Evolutionary conservation across 75 land plant species (phyloP).

Genomic region (Sequoia sempervirens): DNA sequence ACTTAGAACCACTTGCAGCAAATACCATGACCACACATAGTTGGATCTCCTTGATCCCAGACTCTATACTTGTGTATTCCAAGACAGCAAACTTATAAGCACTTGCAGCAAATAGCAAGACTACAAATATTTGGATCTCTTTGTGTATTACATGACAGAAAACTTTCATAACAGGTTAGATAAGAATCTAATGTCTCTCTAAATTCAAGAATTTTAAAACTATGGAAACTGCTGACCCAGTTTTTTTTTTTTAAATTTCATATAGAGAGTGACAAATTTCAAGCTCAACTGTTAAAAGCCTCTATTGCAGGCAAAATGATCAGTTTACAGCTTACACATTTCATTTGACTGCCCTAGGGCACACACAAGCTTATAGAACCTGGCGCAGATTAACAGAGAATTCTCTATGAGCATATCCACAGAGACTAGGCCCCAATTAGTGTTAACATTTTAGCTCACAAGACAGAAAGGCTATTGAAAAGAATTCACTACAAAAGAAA

Average conservation of each 20-base stretch:
- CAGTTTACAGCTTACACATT: neutral
- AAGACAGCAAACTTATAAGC: too few species aligned
- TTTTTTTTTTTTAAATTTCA: neutral
- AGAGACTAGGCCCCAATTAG: neutral
- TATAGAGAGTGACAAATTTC: neutral
- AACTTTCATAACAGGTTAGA: neutral
- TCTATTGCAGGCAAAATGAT: neutral
- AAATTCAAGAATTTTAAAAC: neutral
- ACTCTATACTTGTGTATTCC: too few species aligned
- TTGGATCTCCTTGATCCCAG: neutral
- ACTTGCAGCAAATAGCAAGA: neutral
- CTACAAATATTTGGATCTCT: neutral
- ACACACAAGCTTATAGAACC: neutral
- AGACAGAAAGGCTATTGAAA: neutral
- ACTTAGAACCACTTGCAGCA: neutral
- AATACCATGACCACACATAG: neutral
- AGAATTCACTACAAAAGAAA: slow-evolving; percentile 5
- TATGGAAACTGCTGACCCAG: neutral
- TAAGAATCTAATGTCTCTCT: neutral
- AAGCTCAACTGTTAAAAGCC: neutral
- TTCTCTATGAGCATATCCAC: neutral
- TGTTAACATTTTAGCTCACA: neutral
- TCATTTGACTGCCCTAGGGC: neutral
- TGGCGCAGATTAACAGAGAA: neutral
- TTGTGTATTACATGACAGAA: too few species aligned